Evolutionary conservation across 805 yeast species (phyloP).

Genomic region (Candida namnaoensis): DNA sequence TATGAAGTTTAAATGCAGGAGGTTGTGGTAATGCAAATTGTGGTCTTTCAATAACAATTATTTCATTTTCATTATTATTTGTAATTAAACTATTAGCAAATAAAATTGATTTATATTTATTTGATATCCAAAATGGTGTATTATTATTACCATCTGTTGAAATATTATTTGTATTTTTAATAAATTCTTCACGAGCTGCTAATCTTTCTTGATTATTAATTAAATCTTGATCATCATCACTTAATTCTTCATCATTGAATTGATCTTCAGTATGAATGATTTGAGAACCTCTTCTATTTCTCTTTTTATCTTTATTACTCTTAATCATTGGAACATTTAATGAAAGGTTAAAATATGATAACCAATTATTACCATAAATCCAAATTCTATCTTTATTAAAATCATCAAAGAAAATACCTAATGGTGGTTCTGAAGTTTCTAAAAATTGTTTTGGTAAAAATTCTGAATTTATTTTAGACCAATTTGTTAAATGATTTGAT

Average conservation of each 20-base stretch:
- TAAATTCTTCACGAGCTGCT: conserved; percentile 2
- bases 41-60: conserved; percentile 75
- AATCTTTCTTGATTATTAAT: conserved; percentile 3
- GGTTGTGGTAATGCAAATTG: conserved; percentile 43
- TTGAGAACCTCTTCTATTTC: conserved; percentile 33
- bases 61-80: conserved; percentile 28
- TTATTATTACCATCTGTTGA: conserved; percentile 3
- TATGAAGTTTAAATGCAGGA: conserved; percentile 59
- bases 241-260: conserved; percentile 19
- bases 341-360: conserved; percentile 62
- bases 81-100: conserved; percentile 46
- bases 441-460: conserved; percentile 59
- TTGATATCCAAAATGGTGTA: conserved; percentile 64
- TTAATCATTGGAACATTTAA: conserved; percentile 41
- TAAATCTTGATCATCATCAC: conserved; percentile 11
- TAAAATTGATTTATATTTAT: conserved; percentile 66
- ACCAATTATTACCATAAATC: conserved; percentile 86
- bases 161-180: conserved; percentile 2
- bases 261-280: conserved; percentile 29
- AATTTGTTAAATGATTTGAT: conserved; percentile 39
- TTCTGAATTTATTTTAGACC: conserved; percentile 78
- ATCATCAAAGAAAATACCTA: conserved; percentile 55
- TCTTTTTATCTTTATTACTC: conserved; percentile 23
- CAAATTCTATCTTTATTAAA: conserved; percentile 42
- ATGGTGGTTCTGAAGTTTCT: conserved; percentile 54